Evolutionary conservation across 768 basidiomycete genomes (phyloP).

Genomic region (Infundibulicybe gibba): DNA sequence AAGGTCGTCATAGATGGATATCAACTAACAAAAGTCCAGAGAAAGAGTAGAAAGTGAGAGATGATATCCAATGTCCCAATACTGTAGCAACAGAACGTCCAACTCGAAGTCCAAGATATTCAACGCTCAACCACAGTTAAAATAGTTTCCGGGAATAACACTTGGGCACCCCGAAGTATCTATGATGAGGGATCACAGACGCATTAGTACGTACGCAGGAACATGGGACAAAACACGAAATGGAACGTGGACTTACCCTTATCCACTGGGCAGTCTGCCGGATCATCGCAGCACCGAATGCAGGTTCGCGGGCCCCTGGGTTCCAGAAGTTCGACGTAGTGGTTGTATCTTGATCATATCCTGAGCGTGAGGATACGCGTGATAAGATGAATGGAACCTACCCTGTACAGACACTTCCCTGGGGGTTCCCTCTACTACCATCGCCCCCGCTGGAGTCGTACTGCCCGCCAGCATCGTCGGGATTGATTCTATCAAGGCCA

Average conservation of each 20-base stretch:
- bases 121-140: constrained; percentile 34
- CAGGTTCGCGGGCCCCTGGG: constrained; percentile 44
- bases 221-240: background rate
- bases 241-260: constrained; percentile 26
- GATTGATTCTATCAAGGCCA: constrained; percentile 36
- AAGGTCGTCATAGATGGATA: no score
- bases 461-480: constrained; percentile 46
- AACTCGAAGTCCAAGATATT: no score
- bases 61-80: no score
- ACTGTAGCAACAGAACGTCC: no score
- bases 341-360: constrained; percentile 35
- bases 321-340: constrained; percentile 56
- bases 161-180: constrained; percentile 45
- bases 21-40: no score
- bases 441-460: constrained; percentile 54
- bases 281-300: constrained; percentile 51
- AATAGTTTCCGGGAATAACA: constrained; percentile 50
- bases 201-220: background rate
- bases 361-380: background rate
- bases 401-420: constrained; percentile 47
- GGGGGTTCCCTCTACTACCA: constrained; percentile 44
- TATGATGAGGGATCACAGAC: constrained; percentile 7
- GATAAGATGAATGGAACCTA: constrained; percentile 9
- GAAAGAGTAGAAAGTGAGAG: no score
- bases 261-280: constrained; percentile 44